A percentile compares a stretch with the other conserved stretches of the same genome.
These are phyloP conservation scores for Sporobolomyces roseus DNA, from an alignment of 768 basidiomycete genomes.

Conservation along the genomic window DNA sequence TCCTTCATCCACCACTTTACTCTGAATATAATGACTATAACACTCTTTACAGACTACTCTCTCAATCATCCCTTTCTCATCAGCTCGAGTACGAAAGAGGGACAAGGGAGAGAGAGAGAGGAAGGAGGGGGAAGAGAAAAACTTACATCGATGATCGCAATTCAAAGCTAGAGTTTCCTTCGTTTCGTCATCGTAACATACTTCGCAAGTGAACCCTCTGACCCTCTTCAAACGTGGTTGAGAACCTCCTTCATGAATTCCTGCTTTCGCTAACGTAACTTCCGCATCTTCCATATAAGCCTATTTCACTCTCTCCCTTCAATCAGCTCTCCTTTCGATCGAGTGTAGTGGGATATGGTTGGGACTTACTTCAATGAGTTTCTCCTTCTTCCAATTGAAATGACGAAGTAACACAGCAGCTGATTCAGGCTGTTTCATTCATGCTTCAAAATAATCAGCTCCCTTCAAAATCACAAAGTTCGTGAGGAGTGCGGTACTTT, in stretches of 20 bases:
- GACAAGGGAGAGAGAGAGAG: no score
- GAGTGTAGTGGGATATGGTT: no score
- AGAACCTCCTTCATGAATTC: constrained; percentile 53
- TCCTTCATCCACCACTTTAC: constrained; percentile 47
- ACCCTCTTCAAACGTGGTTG: constrained; percentile 49
- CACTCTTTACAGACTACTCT: constrained; percentile 50
- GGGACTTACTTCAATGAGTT: constrained; percentile 70
- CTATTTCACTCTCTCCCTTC: no score
- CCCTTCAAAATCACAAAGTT: no score
- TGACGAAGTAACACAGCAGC: constrained; percentile 76
- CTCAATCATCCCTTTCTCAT: constrained; percentile 46
- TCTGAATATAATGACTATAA: constrained; percentile 43
- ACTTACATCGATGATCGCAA: constrained; percentile 86
- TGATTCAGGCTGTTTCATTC: constrained; percentile 56
- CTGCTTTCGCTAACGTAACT: constrained; percentile 67
- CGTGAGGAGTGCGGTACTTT: no score
- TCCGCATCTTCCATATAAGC: constrained; percentile 85
- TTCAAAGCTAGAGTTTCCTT: constrained; percentile 64
- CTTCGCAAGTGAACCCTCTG: constrained; percentile 74
- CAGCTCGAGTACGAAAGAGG: no score
- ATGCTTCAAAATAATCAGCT: no score
- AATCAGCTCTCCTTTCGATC: no score
- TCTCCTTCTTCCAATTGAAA: constrained; percentile 93
- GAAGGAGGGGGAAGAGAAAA: constrained; percentile 56
- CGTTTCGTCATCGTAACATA: constrained; percentile 71